Base-by-base conservation (phyloP, 306 rosid species). In the Senna tora region DNA sequence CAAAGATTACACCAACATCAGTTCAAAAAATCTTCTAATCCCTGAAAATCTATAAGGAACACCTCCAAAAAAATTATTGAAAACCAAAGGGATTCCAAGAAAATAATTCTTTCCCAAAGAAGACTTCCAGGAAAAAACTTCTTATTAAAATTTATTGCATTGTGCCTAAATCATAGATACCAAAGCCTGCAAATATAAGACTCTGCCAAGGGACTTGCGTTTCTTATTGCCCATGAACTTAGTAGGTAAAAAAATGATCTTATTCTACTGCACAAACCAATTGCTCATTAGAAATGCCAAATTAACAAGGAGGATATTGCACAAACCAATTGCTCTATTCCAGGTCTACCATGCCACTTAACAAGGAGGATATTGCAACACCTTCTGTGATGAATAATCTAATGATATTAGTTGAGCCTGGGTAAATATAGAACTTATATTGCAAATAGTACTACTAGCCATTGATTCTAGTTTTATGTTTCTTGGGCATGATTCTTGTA, bases 351-450 rank as follows among this genome's bases (percentile, higher is more conserved):
- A n/a, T 30, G 63, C 63, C 63, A 30, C 13, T 7, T 58, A 15
- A 15, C 13, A 14, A 63, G 43, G 46, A 63, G 59, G 58, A 55
- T 73, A 60, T 62, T 71, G 39, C 67, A 54, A 43, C 55, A 17
- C 46, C 41, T 61, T 75, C 41, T 65, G 7, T 34, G 41, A 65
- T 16, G 36, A 54, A 53, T 36, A 25, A 77, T 55, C 38, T 42
- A 41, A 54, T 65, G 8, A 63, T 54, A 5, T 10, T 53, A 16
- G 41, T 16, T 58, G 16, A 59, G 22, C 25, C 43, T 33, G 43
- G 42, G 22, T n/a, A 47, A 47, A 15, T 13, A 59, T 59, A 7
- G 45, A 22, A 34, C 11, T 57, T 59, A n/a, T 22, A 16, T 36
- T 28, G 15, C 6, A 57, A 14, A 57, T 57, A 21, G 64, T 57